Evolutionary conservation across 208 protist species (phyloP), one percentile per base, ranked within the genome.

Genomic region (Leishmania gerbilli): DNA sequence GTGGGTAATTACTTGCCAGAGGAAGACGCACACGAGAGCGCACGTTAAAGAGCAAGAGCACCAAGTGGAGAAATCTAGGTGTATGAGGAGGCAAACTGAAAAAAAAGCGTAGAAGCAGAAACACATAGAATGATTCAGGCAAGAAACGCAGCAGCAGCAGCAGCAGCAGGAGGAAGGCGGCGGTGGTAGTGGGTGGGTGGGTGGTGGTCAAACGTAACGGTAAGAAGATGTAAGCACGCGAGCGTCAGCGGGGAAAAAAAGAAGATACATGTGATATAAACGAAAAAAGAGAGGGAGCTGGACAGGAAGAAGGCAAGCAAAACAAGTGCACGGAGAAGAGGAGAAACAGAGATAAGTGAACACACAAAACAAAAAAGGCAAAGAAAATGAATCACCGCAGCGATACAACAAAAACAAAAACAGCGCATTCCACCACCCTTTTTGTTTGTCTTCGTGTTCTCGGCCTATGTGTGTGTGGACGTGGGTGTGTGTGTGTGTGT

Each of bases 401-500:
- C 34, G 65, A 71, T 34, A 42, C 5, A 15, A 62, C 0, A 40
- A 37, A 17, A 68, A 21, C 7, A n/a, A 42, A 6, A 69, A 5
- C 3, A 21, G 31, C 64, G 37, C 17, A 24, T 42, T 24, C 11
- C 60, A 31, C 31, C 27, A 13, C 34, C 19, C 5, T 45, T 69
- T 74, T 72, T 75, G 8, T 75, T 31, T 37, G 34, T 37, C 19
- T 55, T 31, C 5, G 27, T 49, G 21, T 37, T 31, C 3, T 75
- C 42, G 1, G n/a, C 55, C 45, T 40, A 4, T 40, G 15, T 0
- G 62, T 19, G n/a, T 67, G 3, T 24, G 40, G 40, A 42, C 9
- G 62, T 68, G 65, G 47, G 65, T 71, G 65, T 47, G n/a, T 47
- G 65, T 64, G 58, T 64, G 58, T 34, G 62, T 40, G 31, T 42